These are phyloP conservation scores for Raddia distichophylla DNA, from an alignment of 176 grass and related monocot species.

Conservation along the genomic window DNA sequence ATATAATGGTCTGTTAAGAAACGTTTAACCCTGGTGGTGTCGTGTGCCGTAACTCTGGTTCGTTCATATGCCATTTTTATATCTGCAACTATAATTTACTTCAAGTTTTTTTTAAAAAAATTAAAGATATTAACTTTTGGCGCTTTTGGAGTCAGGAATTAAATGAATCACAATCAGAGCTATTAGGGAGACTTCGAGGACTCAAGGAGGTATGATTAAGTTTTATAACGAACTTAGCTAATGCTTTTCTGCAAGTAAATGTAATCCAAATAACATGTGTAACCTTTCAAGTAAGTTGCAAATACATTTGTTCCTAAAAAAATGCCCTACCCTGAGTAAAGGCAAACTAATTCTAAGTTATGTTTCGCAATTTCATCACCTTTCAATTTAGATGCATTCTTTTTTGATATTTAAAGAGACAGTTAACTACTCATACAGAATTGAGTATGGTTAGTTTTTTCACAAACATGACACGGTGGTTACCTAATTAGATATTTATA, in stretches of 20 bases:
- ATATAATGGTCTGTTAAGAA: neutral
- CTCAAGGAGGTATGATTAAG: constrained; percentile 74
- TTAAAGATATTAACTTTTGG: neutral
- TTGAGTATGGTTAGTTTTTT: too few species aligned
- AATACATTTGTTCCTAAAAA: constrained; percentile 17
- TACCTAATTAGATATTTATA: neutral
- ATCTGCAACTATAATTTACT: neutral
- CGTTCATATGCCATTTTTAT: neutral
- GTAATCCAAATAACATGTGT: too few species aligned
- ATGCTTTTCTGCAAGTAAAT: too few species aligned
- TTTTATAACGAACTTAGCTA: constrained; percentile 7
- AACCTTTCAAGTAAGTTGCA: neutral
- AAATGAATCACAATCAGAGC: constrained; percentile 78
- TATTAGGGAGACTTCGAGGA: constrained; percentile 74
- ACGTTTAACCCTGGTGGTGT: neutral
- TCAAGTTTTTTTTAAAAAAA: neutral
- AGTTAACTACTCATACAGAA: too few species aligned
- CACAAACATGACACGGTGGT: neutral
- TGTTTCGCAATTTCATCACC: too few species aligned
- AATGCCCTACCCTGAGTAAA: neutral
- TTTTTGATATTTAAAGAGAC: too few species aligned
- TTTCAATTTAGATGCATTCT: too few species aligned
- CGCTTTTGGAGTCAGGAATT: constrained; percentile 54
- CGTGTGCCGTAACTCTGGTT: neutral
- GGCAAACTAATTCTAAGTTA: neutral